These are phyloP conservation scores for Claviceps purpurea DNA, from an alignment of 2,329 filamentous ascomycete genomes.

Conservation along the genomic window DNA sequence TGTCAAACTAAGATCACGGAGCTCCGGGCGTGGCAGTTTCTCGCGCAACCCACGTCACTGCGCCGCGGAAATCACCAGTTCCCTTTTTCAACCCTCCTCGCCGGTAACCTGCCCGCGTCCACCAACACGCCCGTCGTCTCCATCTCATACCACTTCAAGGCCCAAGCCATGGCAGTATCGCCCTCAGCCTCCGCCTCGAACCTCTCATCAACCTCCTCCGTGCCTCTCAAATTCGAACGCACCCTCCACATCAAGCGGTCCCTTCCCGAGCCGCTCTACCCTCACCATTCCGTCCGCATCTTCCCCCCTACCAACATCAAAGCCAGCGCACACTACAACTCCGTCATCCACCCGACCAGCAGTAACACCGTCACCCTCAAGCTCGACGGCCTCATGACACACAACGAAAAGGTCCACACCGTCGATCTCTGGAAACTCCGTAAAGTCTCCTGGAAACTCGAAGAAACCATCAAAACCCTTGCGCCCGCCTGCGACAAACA, in stretches of 20 bases:
- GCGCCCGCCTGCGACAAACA: slow-evolving; percentile 74
- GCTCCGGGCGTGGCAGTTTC: slow-evolving; percentile 67
- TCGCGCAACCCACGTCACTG: slow-evolving; percentile 41
- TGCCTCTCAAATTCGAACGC: slow-evolving; percentile 47
- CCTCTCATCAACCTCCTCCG: slow-evolving; percentile 7
- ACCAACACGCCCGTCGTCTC: slow-evolving; percentile 60
- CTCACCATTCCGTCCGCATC: slow-evolving; percentile 82
- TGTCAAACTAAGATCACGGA: slow-evolving; percentile 62
- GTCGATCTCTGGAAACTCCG: slow-evolving; percentile 76
- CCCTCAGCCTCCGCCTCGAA: slow-evolving; percentile 11
- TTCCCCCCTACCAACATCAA: slow-evolving; percentile 95
- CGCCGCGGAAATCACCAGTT: slow-evolving; percentile 54
- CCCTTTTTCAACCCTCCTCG: slow-evolving; percentile 79
- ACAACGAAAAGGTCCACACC: slow-evolving; percentile 54
- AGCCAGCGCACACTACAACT: slow-evolving; percentile 66
- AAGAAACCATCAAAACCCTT: slow-evolving; percentile 70
- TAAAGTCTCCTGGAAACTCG: slow-evolving; percentile 85
- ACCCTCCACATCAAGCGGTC: slow-evolving; percentile 66
- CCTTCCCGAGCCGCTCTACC: slow-evolving; percentile 56
- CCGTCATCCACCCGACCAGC: slow-evolving; percentile 76
- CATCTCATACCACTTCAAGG: slow-evolving; percentile 68
- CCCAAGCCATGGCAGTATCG: slow-evolving; percentile 47
- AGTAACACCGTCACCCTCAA: slow-evolving; percentile 67
- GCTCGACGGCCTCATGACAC: slow-evolving; percentile 71
- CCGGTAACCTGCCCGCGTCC: slow-evolving; percentile 73